phyloP scores from a whole-genome alignment of 1,139 yeast species.

The Williopsis jadinii region DNA sequence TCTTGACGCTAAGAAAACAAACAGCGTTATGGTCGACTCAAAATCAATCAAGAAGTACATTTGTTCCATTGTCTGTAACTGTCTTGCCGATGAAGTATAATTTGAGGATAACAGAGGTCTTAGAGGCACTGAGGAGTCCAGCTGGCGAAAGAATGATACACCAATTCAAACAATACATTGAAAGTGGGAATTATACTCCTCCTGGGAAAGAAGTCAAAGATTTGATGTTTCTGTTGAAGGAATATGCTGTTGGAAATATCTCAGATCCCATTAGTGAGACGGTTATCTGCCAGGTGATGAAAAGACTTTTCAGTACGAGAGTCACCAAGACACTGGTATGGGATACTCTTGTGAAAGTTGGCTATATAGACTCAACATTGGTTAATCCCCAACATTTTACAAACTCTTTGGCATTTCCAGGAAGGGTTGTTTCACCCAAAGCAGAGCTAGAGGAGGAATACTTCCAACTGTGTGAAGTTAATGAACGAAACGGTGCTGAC shows the following conservation, averaged over 20 bases:
- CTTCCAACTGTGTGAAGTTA: constrained; percentile 26
- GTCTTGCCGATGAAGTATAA: constrained; percentile 38
- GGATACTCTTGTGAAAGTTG: constrained; percentile 33
- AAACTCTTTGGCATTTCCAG: constrained; percentile 35
- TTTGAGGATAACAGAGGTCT: constrained; percentile 26
- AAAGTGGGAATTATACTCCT: constrained; percentile 12
- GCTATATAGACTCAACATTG: constrained; percentile 22
- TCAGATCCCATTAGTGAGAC: constrained; percentile 35
- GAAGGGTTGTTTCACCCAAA: constrained; percentile 30
- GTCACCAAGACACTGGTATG: constrained; percentile 35
- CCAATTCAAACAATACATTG: constrained; percentile 12
- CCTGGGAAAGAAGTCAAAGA: constrained; percentile 23
- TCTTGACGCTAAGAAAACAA: constrained; percentile 41
- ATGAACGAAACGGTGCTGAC: constrained; percentile 25
- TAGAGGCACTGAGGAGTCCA: constrained; percentile 28
- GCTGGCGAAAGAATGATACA: constrained; percentile 6
- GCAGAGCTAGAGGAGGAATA: constrained; percentile 38
- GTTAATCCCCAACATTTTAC: constrained; percentile 46
- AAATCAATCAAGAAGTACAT: constrained; percentile 21
- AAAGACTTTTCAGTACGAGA: constrained; percentile 14
- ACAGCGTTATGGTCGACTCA: constrained; percentile 35
- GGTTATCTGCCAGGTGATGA: constrained; percentile 28
- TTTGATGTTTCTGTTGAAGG: constrained; percentile 37
- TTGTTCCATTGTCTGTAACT: constrained; percentile 40
- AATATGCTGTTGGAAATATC: constrained; percentile 44